Evolutionary conservation across 106 monocot species (phyloP), one percentile per base, ranked within the genome.

Genomic region (Dendrobium catenatum): DNA sequence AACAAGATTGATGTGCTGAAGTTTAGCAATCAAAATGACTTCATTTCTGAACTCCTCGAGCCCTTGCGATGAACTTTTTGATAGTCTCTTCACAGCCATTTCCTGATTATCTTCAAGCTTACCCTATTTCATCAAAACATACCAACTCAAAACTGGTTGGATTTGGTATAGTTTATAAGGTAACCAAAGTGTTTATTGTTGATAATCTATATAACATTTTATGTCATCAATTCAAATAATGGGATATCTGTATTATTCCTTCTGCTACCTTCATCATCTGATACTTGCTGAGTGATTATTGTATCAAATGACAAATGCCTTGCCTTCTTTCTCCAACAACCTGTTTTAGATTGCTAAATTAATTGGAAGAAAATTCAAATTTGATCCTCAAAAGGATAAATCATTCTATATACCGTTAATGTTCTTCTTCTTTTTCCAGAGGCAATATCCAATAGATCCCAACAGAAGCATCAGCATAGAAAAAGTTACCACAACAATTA

Each of bases 1-100:
- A n/a, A 92, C 91, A 2, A 91, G 81, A 49, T 89, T 91, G 27
- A 86, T 80, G 49, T 91, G 91, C 59, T 91, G 89, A 42, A 92
- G 68, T 33, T 92, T 92, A 5, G 89, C 87, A 22, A 92, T 87
- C 18, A 92, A 58, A 1, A 73, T 84, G 42, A 92, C 81, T 72
- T 89, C 92, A 77, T 86, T 89, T 79, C 89, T 89, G 79, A 89
- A 92, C 79, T 92, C 87, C 49, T 87, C 85, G 15, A 84, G 47
- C 6, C 92, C 92, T 82, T 92, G 92, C 5, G 83, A 85, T 15
- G 92, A 89, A 47, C 76, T 80, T 8, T 43, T 79, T 0, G 92
- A 92, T 0, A 92, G 86, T 51, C 87, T 87, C 56, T 92, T 92
- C 6, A 92, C 87, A 2, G 92, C 92, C 31, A 92, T 79, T 43